Conservation (phyloP, 2,329 filamentous ascomycete species). For the Hymenoscyphus scutula region DNA sequence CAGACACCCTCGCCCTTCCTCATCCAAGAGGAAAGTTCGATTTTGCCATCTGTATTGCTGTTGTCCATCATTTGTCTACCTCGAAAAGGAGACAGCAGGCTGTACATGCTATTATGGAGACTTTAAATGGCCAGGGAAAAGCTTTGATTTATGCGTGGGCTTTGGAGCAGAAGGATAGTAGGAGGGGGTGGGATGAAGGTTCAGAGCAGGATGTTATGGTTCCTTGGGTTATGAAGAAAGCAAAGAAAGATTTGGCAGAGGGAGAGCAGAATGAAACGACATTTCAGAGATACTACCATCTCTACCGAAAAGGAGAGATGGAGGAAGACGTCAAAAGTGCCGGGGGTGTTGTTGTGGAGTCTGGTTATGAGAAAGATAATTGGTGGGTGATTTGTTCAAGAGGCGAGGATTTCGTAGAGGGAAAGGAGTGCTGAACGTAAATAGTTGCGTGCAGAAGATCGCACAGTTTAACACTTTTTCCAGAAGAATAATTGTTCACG, state of each 20-base stretch:
- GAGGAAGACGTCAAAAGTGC: conserved; percentile 73
- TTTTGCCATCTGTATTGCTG: conserved; percentile 91
- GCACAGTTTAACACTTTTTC: too few relatives aligned
- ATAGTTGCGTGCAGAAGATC: too few relatives aligned
- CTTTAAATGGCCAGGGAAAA: conserved; percentile 58
- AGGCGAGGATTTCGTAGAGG: conserved; percentile 3
- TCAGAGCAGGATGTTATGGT: conserved; percentile 90
- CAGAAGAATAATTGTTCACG: too few relatives aligned
- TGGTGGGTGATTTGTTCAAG: conserved; percentile 76
- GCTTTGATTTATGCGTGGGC: conserved; percentile 93
- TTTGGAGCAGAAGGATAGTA: conserved; percentile 82
- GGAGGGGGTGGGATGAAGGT: conserved; percentile 83
- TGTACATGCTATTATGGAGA: conserved; percentile 67
- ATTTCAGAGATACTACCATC: conserved; percentile 90
- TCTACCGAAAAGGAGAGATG: conserved; percentile 84
- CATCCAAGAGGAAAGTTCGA: conserved; percentile 69
- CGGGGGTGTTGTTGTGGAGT: conserved; percentile 72
- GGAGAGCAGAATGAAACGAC: conserved; percentile 38
- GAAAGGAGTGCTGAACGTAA: neutral
- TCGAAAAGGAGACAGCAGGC: conserved; percentile 68
- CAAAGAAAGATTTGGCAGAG: conserved; percentile 37
- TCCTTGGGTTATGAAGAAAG: conserved; percentile 73
- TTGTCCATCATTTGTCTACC: conserved; percentile 90
- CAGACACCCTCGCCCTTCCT: conserved; percentile 80
- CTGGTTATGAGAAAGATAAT: conserved; percentile 95